Evolutionary conservation across 345 rosid genomes (phyloP).

Genomic region (Hirschfeldia incana): DNA sequence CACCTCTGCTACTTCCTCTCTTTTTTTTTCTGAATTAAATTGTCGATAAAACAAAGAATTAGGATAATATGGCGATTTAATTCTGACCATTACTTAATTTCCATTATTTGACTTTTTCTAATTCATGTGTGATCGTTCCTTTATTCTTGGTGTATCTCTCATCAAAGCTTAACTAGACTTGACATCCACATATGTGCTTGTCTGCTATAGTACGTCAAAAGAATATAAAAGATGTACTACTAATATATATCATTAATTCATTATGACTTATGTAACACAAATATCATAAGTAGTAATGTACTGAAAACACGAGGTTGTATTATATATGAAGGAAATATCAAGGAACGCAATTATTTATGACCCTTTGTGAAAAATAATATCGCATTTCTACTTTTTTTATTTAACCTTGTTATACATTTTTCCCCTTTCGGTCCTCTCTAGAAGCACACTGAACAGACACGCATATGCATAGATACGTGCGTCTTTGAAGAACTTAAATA

Average conservation of each 20-base stretch:
- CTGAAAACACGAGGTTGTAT: not conserved
- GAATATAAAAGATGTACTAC: not conserved
- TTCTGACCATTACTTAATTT: slow-evolving; percentile 32
- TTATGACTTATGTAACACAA: too few relatives aligned
- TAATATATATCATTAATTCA: not conserved
- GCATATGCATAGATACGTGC: slow-evolving; percentile 39
- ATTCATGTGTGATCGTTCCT: not conserved
- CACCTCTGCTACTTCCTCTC: slow-evolving; percentile 4
- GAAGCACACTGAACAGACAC: slow-evolving; percentile 39
- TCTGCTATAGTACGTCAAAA: not conserved
- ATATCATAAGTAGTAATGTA: too few relatives aligned
- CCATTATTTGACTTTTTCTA: slow-evolving; percentile 28
- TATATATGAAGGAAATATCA: not conserved
- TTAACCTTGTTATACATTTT: not conserved
- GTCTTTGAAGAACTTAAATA: slow-evolving; percentile 29
- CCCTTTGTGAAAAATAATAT: slow-evolving; percentile 15
- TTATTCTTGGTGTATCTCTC: slow-evolving; percentile 28
- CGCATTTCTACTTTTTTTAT: not conserved
- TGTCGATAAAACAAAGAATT: not conserved
- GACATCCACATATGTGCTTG: slow-evolving; percentile 29
- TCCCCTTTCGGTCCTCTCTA: not conserved
- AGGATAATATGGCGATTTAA: slow-evolving; percentile 28
- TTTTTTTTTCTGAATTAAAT: not conserved
- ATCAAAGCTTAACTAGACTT: slow-evolving; percentile 32
- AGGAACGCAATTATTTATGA: slow-evolving; percentile 1